Percentiles rank a stretch among this genome's conserved stretches.
Conservation (phyloP, 805 yeast genomes). For the Lachancea lanzarotensis region DNA sequence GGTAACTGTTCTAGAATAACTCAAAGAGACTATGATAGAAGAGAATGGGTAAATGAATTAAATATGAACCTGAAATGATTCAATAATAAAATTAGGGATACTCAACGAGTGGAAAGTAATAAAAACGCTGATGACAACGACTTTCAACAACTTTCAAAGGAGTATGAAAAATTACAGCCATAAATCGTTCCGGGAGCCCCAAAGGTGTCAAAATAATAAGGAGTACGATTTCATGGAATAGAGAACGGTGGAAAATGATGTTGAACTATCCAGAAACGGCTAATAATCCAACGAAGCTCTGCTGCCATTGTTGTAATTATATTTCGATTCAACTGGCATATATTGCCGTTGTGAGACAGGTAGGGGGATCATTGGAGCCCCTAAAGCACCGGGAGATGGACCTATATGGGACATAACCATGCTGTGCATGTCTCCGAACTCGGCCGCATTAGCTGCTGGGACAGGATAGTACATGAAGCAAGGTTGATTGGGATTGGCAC, state of each 20-base stretch:
- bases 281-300: slow-evolving; percentile 9
- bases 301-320: not conserved
- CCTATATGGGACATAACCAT: slow-evolving; percentile 7
- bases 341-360: slow-evolving; percentile 16
- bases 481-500: slow-evolving; percentile 16
- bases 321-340: slow-evolving; percentile 6
- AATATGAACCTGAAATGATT: not conserved
- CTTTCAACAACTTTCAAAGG: too few relatives aligned
- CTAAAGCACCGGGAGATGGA: slow-evolving; percentile 10
- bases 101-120: not conserved
- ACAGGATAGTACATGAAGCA: slow-evolving; percentile 30
- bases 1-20: not conserved
- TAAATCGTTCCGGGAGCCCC: not conserved
- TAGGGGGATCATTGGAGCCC: slow-evolving; percentile 15
- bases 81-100: not conserved
- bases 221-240: not conserved
- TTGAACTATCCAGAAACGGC: not conserved
- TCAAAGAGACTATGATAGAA: not conserved
- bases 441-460: slow-evolving; percentile 24
- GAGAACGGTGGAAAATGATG: not conserved
- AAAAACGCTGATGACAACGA: not conserved
- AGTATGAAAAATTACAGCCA: not conserved
- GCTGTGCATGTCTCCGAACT: slow-evolving; percentile 6
- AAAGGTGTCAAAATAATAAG: not conserved
- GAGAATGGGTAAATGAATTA: not conserved